Base-by-base conservation (phyloP, 2,329 filamentous ascomycete species). In the Aspergillus amoenus region DNA sequence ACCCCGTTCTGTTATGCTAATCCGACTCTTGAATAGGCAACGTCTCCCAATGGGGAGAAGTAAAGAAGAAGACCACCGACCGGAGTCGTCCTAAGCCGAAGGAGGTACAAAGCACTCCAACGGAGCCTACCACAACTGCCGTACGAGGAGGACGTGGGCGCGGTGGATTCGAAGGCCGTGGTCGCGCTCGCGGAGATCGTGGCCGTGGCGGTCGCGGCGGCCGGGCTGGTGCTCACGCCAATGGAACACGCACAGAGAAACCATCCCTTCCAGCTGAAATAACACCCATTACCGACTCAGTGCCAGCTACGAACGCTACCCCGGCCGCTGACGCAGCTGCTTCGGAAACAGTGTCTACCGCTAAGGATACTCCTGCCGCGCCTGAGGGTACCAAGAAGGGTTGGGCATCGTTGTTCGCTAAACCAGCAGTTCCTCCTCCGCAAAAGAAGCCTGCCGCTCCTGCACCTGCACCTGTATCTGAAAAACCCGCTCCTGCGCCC, bases 361-460 rank as follows among this genome's bases (percentile, higher is more conserved):
- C 60, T 21, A 60, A 61, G 27, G 64, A 66, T 18, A 51, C 50
- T 12, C 47, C 70, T 30, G 64, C 69, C 48, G 68, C 72, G 42
- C 69, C 74, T 4, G 75, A 76, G 56, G 73, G 71, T 40, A 67
- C 74, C 48, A 78, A 77, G 71, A 76, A 75, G 66, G 75, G 73
- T 50, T 92, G 89, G 89, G 89, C 89, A 39, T 90, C 88, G 75
- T 88, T 92, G 82, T 84, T 91, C 61, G 84, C 86, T 37, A 88
- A 88, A 78, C 79, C 82, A 41, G 77, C 82, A 39, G 81, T 84
- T 40, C 81, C 84, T 41, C 73, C 76, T 53, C 70, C 72, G 48
- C 74, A 79, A 60, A 81, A 81, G 72, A 79, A 81, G 65, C 78
- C 82, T 56, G 79, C 72, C 43, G 64, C 72, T 56, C 61, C 65